These are phyloP conservation scores for Lantana camara DNA, from an alignment of 257 asterid genomes.

Conservation along the genomic window DNA sequence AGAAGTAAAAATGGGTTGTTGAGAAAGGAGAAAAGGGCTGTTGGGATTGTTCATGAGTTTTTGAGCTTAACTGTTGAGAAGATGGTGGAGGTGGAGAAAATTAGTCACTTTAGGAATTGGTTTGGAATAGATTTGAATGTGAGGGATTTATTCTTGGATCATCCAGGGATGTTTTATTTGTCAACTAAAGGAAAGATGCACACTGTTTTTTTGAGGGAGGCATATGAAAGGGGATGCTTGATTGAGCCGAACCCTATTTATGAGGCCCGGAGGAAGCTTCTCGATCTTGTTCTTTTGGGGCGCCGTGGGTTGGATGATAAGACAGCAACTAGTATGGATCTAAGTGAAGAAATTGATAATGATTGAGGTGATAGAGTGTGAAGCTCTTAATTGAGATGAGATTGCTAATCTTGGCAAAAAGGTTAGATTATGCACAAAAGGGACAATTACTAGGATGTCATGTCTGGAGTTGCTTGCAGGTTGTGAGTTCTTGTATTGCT, in stretches of 20 bases:
- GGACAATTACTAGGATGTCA: too few relatives aligned
- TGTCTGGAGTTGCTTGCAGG: too few relatives aligned
- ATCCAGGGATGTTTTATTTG: constrained; percentile 84
- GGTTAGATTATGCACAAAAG: too few relatives aligned
- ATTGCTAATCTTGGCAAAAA: too few relatives aligned
- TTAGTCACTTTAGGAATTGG: constrained; percentile 89
- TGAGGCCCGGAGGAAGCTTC: constrained; percentile 82
- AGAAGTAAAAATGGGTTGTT: constrained; percentile 43
- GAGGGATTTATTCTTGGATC: constrained; percentile 85
- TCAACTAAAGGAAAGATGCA: constrained; percentile 88
- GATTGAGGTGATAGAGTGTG: too few relatives aligned
- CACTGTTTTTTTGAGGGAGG: constrained; percentile 83
- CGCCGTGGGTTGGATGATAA: constrained; percentile 61
- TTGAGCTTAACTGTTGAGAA: constrained; percentile 93
- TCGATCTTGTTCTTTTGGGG: constrained; percentile 72
- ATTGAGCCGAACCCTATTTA: constrained; percentile 74
- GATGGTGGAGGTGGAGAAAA: constrained; percentile 95
- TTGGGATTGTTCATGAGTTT: constrained; percentile 86
- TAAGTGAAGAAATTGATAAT: constrained; percentile 39
- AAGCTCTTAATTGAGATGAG: too few relatives aligned
- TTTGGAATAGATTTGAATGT: constrained; percentile 82
- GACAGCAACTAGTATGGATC: constrained; percentile 24
- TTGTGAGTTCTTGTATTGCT: too few relatives aligned
- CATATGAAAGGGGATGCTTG: constrained; percentile 86
- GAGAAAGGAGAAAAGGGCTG: constrained; percentile 86